Evolutionary conservation across 1,284 basidiomycete genomes (phyloP).

Genomic region (Xerocomus minutiporus): DNA sequence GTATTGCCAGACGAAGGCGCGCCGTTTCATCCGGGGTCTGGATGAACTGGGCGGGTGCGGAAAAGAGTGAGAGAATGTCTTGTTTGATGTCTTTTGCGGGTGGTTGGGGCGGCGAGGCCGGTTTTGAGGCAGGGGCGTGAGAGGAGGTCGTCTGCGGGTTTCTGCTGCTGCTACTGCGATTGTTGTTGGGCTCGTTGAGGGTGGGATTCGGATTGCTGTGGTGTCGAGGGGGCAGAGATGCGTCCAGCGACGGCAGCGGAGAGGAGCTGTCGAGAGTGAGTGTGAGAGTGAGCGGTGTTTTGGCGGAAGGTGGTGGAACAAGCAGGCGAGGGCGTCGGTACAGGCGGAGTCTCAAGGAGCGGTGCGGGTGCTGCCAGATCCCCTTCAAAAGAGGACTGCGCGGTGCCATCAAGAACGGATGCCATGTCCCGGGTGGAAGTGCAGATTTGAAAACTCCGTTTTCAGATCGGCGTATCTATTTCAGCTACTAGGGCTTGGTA

Average conservation of each 20-base stretch:
- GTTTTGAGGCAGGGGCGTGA: constrained; percentile 46
- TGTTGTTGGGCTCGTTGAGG: constrained; percentile 5
- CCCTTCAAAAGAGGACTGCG: constrained; percentile 17
- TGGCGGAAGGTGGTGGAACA: constrained; percentile 42
- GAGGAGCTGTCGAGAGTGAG: constrained; percentile 25
- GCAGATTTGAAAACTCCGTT: no score
- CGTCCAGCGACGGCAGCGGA: constrained; percentile 25
- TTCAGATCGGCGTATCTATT: no score
- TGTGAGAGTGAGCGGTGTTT: constrained; percentile 37
- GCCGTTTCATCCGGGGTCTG: constrained; percentile 51
- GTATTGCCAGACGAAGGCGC: constrained; percentile 18
- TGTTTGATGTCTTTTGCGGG: constrained; percentile 74
- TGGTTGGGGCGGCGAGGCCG: constrained; percentile 28
- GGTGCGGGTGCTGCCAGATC: constrained; percentile 9
- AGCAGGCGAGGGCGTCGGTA: constrained; percentile 19
- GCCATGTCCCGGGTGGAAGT: constrained; percentile 28
- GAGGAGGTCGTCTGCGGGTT: constrained; percentile 65
- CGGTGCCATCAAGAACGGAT: constrained; percentile 62
- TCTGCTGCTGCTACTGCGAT: background rate
- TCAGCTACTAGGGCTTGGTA: no score
- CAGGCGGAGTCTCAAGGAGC: constrained; percentile 30
- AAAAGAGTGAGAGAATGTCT: constrained; percentile 84
- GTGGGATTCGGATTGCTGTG: constrained; percentile 5
- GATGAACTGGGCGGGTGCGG: constrained; percentile 28
- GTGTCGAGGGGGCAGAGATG: constrained; percentile 12